Conservation (phyloP, 179 eudicot genomes). For the Dionaea muscipula region DNA sequence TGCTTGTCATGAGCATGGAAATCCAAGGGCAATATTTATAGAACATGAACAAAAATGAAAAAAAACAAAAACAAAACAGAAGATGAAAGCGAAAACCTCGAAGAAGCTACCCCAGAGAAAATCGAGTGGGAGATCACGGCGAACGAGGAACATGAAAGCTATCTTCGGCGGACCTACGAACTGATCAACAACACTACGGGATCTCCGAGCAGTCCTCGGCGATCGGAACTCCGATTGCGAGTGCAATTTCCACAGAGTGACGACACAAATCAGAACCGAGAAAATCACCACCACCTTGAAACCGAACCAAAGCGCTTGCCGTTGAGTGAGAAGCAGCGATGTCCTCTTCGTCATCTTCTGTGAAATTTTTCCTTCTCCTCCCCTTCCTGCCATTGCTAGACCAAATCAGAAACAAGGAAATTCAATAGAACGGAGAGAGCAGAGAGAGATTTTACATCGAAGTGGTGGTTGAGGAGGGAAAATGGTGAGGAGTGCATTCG, state of each 20-base stretch:
- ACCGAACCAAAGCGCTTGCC: constrained; percentile 24
- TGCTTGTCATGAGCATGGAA: not conserved
- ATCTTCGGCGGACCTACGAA: constrained; percentile 41
- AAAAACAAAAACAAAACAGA: not conserved
- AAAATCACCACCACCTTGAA: constrained; percentile 33
- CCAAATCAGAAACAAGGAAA: not conserved
- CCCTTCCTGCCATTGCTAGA: constrained; percentile 11
- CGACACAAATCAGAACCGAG: constrained; percentile 28
- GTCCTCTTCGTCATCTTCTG: constrained; percentile 28
- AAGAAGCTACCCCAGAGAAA: constrained; percentile 82
- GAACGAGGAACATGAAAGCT: constrained; percentile 68
- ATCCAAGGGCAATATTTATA: not conserved
- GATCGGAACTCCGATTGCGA: constrained; percentile 12
- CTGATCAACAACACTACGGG: constrained; percentile 22
- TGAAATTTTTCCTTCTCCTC: not conserved
- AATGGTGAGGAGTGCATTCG: too few relatives aligned
- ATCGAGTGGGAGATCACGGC: constrained; percentile 70
- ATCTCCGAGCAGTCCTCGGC: constrained; percentile 20
- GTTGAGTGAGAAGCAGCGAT: constrained; percentile 8
- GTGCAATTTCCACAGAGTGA: constrained; percentile 30
- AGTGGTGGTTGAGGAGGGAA: too few relatives aligned
- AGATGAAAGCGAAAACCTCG: constrained; percentile 38
- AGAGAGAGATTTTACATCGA: too few relatives aligned
- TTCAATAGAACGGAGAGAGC: too few relatives aligned
- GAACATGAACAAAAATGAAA: not conserved